Evolutionary conservation across 495 filamentous ascomycete species (phyloP).

Genomic region (Penicillium herquei): DNA sequence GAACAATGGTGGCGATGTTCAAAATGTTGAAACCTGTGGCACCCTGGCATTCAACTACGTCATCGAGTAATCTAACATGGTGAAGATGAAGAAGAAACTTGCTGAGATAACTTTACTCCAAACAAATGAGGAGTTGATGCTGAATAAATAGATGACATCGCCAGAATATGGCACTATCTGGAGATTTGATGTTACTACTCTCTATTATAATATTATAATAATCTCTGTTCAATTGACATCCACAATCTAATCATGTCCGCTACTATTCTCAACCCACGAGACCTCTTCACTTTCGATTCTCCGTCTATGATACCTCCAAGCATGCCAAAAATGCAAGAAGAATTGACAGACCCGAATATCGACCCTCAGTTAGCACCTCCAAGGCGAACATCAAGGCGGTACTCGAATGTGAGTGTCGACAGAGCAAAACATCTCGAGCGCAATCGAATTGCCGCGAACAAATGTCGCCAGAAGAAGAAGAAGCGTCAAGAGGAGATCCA

Average conservation of each 20-base stretch:
- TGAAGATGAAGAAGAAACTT: not conserved
- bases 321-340: not conserved
- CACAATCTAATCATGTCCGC: not conserved
- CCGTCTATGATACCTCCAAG: not conserved
- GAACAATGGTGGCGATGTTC: not conserved
- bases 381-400: not conserved
- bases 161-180: no score
- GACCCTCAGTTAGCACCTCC: not conserved
- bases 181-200: no score
- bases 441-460: slow-evolving; percentile 29
- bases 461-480: slow-evolving; percentile 26
- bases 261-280: not conserved
- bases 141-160: no score
- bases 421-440: slow-evolving; percentile 25
- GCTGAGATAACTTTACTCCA: not conserved
- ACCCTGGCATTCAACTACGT: not conserved
- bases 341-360: not conserved
- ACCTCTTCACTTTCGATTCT: no score
- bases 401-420: slow-evolving; percentile 14
- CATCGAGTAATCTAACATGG: not conserved
- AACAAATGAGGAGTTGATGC: no score
- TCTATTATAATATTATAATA: no score
- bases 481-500: slow-evolving; percentile 20
- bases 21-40: not conserved
- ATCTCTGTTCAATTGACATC: no score